phyloP scores from a whole-genome alignment of 495 filamentous ascomycete genomes.

The Trichodelitschia bisporula region DNA sequence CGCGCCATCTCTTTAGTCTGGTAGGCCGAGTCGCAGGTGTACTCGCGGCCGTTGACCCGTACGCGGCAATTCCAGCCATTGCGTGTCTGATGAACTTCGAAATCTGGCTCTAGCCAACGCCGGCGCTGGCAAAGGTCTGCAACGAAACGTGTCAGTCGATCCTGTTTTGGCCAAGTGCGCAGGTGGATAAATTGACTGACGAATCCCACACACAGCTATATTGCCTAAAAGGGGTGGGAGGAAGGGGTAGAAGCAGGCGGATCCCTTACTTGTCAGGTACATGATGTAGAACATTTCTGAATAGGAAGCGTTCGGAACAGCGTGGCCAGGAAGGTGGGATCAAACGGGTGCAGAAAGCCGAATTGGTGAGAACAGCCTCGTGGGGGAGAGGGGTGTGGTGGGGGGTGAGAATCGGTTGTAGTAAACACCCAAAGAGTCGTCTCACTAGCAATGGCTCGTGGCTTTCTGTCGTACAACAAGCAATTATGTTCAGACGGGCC shows the following conservation, averaged over 20 bases:
- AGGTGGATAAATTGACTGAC: background rate
- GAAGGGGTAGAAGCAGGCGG: background rate
- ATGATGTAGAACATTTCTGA: slow-evolving; percentile 38
- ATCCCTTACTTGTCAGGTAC: slow-evolving; percentile 37
- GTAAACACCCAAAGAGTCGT: slow-evolving; percentile 4
- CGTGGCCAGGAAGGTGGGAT: background rate
- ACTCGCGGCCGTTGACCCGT: slow-evolving; percentile 88
- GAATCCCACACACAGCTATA: background rate
- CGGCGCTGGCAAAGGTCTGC: slow-evolving; percentile 89
- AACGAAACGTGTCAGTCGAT: slow-evolving; percentile 6
- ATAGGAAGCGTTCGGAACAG: background rate
- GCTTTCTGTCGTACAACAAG: slow-evolving; percentile 6
- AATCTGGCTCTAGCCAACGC: slow-evolving; percentile 81
- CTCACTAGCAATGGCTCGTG: slow-evolving; percentile 7
- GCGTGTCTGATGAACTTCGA: slow-evolving; percentile 49
- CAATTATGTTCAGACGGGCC: no score
- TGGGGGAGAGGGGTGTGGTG: background rate
- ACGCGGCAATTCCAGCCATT: slow-evolving; percentile 75
- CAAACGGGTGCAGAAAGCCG: no score
- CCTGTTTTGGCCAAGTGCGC: slow-evolving; percentile 16
- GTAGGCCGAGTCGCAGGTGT: slow-evolving; percentile 73
- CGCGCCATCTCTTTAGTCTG: slow-evolving; percentile 59
- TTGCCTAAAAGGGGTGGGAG: background rate
- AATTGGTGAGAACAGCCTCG: no score
- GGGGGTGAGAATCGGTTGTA: background rate